Conservation (phyloP, 75 land plant species). For the Cunninghamia lanceolata region DNA sequence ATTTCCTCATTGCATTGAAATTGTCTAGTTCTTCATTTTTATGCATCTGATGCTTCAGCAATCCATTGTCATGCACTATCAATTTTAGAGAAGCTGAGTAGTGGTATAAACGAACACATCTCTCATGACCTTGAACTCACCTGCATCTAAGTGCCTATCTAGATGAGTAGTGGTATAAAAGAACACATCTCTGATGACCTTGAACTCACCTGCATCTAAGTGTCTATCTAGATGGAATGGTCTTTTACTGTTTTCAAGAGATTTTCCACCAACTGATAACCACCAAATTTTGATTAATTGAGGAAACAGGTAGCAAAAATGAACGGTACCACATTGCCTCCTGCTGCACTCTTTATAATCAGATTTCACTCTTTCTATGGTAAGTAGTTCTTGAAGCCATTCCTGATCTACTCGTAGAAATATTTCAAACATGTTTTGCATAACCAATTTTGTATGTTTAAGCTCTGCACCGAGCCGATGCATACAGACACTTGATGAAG, state of each 20-base stretch:
- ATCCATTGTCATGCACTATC: neutral
- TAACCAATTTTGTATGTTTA: conserved; percentile 9
- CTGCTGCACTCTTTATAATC: conserved; percentile 81
- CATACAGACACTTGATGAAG: conserved; percentile 69
- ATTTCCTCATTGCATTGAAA: neutral
- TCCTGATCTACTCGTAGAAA: neutral
- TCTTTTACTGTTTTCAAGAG: too few relatives aligned
- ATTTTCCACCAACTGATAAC: neutral
- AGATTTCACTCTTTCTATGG: conserved; percentile 89
- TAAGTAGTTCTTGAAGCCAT: conserved; percentile 8
- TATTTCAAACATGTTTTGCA: neutral
- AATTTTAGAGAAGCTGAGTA: neutral
- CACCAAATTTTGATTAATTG: neutral
- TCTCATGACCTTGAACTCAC: neutral
- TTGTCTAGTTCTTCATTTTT: neutral
- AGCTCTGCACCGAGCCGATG: conserved; percentile 74
- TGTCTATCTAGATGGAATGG: too few relatives aligned
- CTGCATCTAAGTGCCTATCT: too few relatives aligned
- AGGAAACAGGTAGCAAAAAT: conserved; percentile 64
- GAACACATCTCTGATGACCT: neutral
- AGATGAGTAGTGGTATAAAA: neutral
- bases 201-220: too few relatives aligned
- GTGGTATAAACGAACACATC: too few relatives aligned
- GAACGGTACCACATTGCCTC: conserved; percentile 70
- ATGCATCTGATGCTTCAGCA: neutral